Conservation (phyloP, 441 rosid genomes). For the Pelargonium citronellum region DNA sequence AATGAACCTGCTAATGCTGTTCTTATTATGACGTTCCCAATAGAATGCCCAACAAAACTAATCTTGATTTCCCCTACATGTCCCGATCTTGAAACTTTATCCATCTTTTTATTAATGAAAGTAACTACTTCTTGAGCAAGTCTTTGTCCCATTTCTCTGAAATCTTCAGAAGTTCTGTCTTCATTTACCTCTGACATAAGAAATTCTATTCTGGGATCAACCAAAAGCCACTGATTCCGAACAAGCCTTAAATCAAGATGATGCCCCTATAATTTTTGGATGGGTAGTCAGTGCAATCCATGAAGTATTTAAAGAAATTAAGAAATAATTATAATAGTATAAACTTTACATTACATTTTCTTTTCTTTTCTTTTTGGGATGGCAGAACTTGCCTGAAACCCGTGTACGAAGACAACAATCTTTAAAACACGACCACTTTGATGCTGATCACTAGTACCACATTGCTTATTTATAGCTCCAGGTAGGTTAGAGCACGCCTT, state of each 20-base stretch:
- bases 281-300: slow-evolving; percentile 12
- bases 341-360: no score
- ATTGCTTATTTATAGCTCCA: slow-evolving; percentile 30
- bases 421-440: slow-evolving; percentile 54
- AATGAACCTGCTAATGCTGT: slow-evolving; percentile 74
- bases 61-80: slow-evolving; percentile 52
- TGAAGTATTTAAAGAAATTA: neutral
- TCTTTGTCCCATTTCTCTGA: slow-evolving; percentile 89
- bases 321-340: neutral
- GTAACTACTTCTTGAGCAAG: slow-evolving; percentile 75
- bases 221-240: slow-evolving; percentile 92
- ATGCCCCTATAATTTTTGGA: slow-evolving; percentile 55
- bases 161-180: slow-evolving; percentile 81
- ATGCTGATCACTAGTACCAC: slow-evolving; percentile 18
- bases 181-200: slow-evolving; percentile 93
- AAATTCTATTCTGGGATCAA: slow-evolving; percentile 76
- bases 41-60: slow-evolving; percentile 94
- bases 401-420: slow-evolving; percentile 87
- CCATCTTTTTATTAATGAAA: slow-evolving; percentile 71
- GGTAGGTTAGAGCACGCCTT: slow-evolving; percentile 45
- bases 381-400: slow-evolving; percentile 72
- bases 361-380: neutral
- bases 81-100: slow-evolving; percentile 59
- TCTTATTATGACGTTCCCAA: slow-evolving; percentile 82
- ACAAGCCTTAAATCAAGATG: slow-evolving; percentile 87